phyloP scores from a whole-genome alignment of 2,329 filamentous ascomycete genomes.

The Cladosporium oxysporum region DNA sequence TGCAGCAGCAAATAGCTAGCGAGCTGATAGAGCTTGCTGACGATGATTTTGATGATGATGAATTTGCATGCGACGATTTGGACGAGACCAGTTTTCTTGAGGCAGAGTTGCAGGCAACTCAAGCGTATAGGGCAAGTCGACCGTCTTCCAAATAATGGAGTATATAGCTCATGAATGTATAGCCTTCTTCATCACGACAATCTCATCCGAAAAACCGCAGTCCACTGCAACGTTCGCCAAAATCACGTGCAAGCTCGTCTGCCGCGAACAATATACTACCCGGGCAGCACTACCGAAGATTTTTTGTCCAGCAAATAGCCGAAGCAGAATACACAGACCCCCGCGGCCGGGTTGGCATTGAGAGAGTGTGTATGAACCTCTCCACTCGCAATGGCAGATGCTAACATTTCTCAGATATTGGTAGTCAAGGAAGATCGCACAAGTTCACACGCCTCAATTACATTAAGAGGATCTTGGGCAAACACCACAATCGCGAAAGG shows the following conservation, averaged over 20 bases:
- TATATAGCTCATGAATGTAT: slow-evolving; percentile 39
- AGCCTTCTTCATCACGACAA: slow-evolving; percentile 27
- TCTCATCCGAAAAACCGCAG: slow-evolving; percentile 19
- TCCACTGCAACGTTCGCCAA: slow-evolving; percentile 4
- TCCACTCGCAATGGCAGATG: not conserved
- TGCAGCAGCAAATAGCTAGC: slow-evolving; percentile 4
- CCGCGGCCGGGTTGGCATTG: slow-evolving; percentile 59
- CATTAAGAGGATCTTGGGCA: slow-evolving; percentile 82
- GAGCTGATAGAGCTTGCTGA: slow-evolving; percentile 9
- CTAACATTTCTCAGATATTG: slow-evolving; percentile 60
- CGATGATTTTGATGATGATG: slow-evolving; percentile 57
- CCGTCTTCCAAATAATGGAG: slow-evolving; percentile 26
- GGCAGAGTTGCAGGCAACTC: slow-evolving; percentile 71
- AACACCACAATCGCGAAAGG: slow-evolving; percentile 74
- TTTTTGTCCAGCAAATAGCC: slow-evolving; percentile 74
- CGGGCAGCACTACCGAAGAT: slow-evolving; percentile 52
- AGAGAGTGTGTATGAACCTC: slow-evolving; percentile 62
- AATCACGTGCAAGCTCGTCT: not conserved
- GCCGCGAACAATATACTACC: not conserved
- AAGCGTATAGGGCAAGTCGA: slow-evolving; percentile 55
- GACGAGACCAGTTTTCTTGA: slow-evolving; percentile 72
- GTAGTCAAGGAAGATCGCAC: slow-evolving; percentile 78
- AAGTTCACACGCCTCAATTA: slow-evolving; percentile 66
- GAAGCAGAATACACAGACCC: slow-evolving; percentile 68
- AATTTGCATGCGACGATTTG: slow-evolving; percentile 68